Base-by-base conservation (phyloP, 352 stramenopile genomes). In the Pythium pyrilobum region DNA sequence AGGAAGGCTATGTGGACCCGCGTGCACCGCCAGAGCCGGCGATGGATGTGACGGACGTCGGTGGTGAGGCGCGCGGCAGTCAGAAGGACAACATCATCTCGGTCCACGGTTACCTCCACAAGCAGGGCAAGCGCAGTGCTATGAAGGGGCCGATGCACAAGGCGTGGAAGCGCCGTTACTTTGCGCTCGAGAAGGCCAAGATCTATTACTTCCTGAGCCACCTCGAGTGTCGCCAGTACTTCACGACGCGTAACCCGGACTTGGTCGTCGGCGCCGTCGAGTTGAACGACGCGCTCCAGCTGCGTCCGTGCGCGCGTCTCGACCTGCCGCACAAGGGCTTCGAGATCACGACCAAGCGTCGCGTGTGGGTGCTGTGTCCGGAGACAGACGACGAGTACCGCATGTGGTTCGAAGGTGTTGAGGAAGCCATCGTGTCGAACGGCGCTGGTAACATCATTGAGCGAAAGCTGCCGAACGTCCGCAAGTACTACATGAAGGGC, bases 181-280 rank as follows among this genome's bases (percentile, higher is more conserved):
- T 94, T 57, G 77, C 84, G 21, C 63, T 94, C 0, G 84, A 94
- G 56, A 89, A 86, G 58, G 76, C 81, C 65, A 92, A 92, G 72
- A 90, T 94, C 60, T 94, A 85, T 69, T 94, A 94, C 64, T 94
- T 94, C 67, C 81, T 92, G 60, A 87, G 69, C 46, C 81, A 94
- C 44, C 44, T 90, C 13, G 84, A 94, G 50, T 94, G 84, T 57
- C 81, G 84, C 5, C 81, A 91, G 64, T 94, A 92, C 66, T 94
- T 94, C 41, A 90, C 77, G 44, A 92, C 81, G 32, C 81, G 84
- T 11, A 94, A 92, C 46, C 56, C 80, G 0, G 84, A 94, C 37
- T 46, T 94, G 5, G 84, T 94, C 0, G 77, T 94, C 15, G 84
- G 84, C 10, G 84, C 84, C 1, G 56, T 94, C 13, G 84, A 94